Base-by-base conservation (phyloP, 495 filamentous ascomycete genomes). In the Xylaria curta region DNA sequence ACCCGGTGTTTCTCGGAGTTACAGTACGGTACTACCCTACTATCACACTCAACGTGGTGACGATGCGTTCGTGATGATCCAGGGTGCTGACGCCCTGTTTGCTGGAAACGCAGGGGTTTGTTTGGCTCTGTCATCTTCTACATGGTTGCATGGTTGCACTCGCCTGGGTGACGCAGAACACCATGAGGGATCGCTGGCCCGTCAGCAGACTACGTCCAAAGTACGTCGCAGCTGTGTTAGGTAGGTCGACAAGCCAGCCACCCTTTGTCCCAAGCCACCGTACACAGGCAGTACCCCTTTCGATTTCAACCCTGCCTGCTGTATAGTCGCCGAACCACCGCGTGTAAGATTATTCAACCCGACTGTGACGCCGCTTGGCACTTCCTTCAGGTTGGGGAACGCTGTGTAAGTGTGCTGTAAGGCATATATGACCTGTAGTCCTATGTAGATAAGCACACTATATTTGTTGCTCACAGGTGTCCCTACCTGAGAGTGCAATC, bases 181-280 rank as follows among this genome's bases (percentile, higher is more conserved):
- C 49, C 31, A 54, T 56, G 31, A 49, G 28, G 65, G 49, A 56
- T 54, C 19, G 33, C 26, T 54, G 49, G 33, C 15, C 47, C 36
- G 65, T 67, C 65, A 67, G 47, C 65, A 67, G 49, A 26, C 49
- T 42, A 42, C 19, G 31, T 36, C 12, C 26, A 54, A 49, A 67
- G 65, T 49, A 67, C 47, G 49, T 67, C 49, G 31, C 65, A 56
- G 65, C 49, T 67, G 42, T 36, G 60, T 26, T 15, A 44, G 60
- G 60, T 42, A 63, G 60, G 36, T 63, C 60, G 47, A 15, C 65
- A 67, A 67, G 65, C 65, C 33, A 67, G 33, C 65, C 36, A 67
- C 33, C 8, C 17, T 28, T 51, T 19, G n/a, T 15, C 19, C 17
- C n/a, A 53, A 24, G 36, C 49, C 28, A 56, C 31, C 33, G 31